These are phyloP conservation scores for Alternaria infectoria DNA, from an alignment of 2,329 filamentous ascomycete genomes.

Conservation along the genomic window DNA sequence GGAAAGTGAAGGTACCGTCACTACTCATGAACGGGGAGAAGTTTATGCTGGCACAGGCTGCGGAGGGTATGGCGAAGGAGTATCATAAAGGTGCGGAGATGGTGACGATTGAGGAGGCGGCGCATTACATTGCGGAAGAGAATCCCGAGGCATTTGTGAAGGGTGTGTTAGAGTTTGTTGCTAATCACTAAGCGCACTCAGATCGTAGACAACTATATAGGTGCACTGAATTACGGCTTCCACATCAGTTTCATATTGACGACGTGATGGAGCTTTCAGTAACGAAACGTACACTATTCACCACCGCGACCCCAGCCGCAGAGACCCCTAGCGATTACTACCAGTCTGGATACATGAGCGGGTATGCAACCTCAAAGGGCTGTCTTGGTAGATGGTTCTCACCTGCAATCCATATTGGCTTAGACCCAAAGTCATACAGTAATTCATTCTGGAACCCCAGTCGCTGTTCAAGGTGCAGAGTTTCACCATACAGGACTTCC, in stretches of 20 bases:
- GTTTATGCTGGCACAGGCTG: background rate
- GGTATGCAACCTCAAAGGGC: background rate
- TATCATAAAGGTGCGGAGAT: background rate
- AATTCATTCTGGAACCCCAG: background rate
- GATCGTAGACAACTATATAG: background rate
- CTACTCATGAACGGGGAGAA: background rate
- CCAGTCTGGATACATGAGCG: background rate
- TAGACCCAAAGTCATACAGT: background rate
- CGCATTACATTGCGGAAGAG: background rate
- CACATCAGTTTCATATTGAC: background rate
- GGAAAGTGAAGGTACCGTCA: background rate
- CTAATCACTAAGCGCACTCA: background rate
- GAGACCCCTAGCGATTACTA: background rate
- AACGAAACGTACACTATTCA: background rate
- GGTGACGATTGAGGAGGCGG: background rate
- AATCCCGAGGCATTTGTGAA: background rate
- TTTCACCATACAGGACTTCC: background rate
- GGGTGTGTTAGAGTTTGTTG: background rate
- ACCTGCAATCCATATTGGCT: background rate
- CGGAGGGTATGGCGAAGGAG: background rate
- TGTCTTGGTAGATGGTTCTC: background rate
- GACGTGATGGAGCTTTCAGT: background rate
- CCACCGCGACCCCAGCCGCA: background rate
- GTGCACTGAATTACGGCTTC: background rate
- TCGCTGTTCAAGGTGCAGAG: background rate